Evolutionary conservation across 441 rosid species (phyloP).

Genomic region (Jatropha podagrica): DNA sequence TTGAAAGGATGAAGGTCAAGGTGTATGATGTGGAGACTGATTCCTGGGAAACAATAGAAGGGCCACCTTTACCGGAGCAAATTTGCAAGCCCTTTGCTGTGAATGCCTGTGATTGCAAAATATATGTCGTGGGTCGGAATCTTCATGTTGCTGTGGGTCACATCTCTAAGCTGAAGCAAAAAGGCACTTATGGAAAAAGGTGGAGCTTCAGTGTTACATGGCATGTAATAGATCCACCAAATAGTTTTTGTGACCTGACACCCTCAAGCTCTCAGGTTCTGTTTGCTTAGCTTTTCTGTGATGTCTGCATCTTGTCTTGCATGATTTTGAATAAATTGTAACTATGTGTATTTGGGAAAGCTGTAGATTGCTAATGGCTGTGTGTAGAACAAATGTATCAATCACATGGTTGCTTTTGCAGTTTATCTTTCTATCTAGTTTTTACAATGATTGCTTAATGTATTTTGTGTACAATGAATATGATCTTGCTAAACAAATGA

Average conservation of each 20-base stretch:
- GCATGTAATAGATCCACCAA: constrained; percentile 68
- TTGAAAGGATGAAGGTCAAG: constrained; percentile 90
- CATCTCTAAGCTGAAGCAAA: constrained; percentile 46
- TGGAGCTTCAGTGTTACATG: constrained; percentile 61
- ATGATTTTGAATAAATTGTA: constrained; percentile 25
- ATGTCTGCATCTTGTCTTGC: constrained; percentile 17
- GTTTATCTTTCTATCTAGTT: background rate
- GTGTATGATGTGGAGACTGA: constrained; percentile 62
- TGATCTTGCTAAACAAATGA: too few relatives aligned
- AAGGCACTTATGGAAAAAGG: constrained; percentile 30
- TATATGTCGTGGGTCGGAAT: constrained; percentile 77
- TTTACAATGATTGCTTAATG: background rate
- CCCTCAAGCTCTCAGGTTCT: constrained; percentile 84
- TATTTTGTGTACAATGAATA: background rate
- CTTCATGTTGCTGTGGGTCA: constrained; percentile 73
- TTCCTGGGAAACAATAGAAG: constrained; percentile 74
- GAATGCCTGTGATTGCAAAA: constrained; percentile 51
- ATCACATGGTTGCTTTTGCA: constrained; percentile 10
- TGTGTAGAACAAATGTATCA: constrained; percentile 15
- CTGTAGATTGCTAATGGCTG: constrained; percentile 17
- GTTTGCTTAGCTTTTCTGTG: constrained; percentile 46
- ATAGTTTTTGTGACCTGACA: constrained; percentile 59
- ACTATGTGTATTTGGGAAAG: constrained; percentile 24
- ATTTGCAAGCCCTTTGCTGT: constrained; percentile 90
- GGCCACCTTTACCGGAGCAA: constrained; percentile 80